Evolutionary conservation across 1,139 yeast genomes (phyloP), one percentile per base, ranked within the genome.

Genomic region (Komagataea norvegica): DNA sequence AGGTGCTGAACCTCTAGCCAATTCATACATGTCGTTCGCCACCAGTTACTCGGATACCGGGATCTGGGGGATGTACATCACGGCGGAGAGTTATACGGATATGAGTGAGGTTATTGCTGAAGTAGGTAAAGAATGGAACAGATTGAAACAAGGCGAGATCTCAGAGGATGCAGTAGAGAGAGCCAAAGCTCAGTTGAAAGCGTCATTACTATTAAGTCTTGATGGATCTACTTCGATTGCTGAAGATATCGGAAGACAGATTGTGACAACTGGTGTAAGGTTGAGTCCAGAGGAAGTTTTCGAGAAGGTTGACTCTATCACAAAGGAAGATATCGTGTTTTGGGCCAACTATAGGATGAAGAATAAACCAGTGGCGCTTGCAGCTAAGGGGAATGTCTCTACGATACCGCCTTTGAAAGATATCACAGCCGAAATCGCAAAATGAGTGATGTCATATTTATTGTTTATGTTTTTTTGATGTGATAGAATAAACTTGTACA

Each of bases 21-120:
- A 91, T 64, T 84, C 95, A 5, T 91, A 83, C 65, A 82, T 88
- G 94, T 88, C 96, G 3, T 91, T 89, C 65, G 86, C 96, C 20
- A 93, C 99, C 5, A 86, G 96, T 3, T 91, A 91, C 64, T 91
- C 96, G 8, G 99, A 91, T 63, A 85, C 96, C 6, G 99, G 99
- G 4, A 69, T 91, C 40, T 88, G 96, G 96, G 99, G 99, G 25
- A 83, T 89, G 54, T 91, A 91, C 61, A 72, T 91, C 48, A 79
- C 94, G 18, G 96, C 91, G 50, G 73, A 77, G 49, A 75, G 74
- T 51, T 72, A 72, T 46, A 75, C 80, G 16, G 67, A 88, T 52
- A 77, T 85, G 54, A 78, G 75, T 51, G 65, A 77, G 18, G 70
- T 80, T 37, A 74, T 86, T 25, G 78, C 82, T 55, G 89, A 87